These are phyloP conservation scores for Phylloporus sp. DNA, from an alignment of 768 basidiomycete species.

Conservation along the genomic window DNA sequence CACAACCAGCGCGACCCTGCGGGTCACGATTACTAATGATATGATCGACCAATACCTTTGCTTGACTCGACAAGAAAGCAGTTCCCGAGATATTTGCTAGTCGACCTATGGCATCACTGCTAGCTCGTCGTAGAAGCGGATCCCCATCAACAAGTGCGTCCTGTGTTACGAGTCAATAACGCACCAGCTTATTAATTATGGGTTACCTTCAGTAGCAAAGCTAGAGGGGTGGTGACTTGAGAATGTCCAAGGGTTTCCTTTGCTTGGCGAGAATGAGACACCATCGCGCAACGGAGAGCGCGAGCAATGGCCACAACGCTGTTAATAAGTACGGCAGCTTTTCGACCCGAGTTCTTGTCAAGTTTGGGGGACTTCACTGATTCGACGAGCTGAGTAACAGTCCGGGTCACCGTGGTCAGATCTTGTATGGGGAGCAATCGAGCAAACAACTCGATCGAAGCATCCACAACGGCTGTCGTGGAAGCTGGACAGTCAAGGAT, in stretches of 20 bases:
- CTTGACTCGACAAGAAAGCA: constrained; percentile 77
- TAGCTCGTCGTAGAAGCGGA: constrained; percentile 63
- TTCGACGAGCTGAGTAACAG: constrained; percentile 56
- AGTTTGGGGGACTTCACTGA: constrained; percentile 68
- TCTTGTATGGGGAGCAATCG: constrained; percentile 77
- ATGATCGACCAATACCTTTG: constrained; percentile 87
- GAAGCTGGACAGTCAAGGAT: constrained; percentile 66
- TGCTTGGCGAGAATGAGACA: constrained; percentile 49
- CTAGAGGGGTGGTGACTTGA: constrained; percentile 56
- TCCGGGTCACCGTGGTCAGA: constrained; percentile 47
- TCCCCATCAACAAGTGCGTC: constrained; percentile 82
- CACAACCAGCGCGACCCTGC: constrained; percentile 87
- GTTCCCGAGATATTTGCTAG: constrained; percentile 80
- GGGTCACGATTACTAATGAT: constrained; percentile 95
- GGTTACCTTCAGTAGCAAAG: constrained; percentile 72
- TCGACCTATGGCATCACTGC: constrained; percentile 86
- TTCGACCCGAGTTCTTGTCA: constrained; percentile 83
- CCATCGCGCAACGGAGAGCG: constrained; percentile 55
- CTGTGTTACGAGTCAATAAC: constrained; percentile 33
- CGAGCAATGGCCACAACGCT: constrained; percentile 68
- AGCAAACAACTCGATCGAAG: constrained; percentile 83
- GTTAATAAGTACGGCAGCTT: constrained; percentile 80
- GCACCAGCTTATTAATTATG: constrained; percentile 2
- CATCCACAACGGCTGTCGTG: constrained; percentile 78
- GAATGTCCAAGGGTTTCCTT: constrained; percentile 62